Evolutionary conservation across 352 stramenopile genomes (phyloP).

Genomic region (Plasmopara halstedii): DNA sequence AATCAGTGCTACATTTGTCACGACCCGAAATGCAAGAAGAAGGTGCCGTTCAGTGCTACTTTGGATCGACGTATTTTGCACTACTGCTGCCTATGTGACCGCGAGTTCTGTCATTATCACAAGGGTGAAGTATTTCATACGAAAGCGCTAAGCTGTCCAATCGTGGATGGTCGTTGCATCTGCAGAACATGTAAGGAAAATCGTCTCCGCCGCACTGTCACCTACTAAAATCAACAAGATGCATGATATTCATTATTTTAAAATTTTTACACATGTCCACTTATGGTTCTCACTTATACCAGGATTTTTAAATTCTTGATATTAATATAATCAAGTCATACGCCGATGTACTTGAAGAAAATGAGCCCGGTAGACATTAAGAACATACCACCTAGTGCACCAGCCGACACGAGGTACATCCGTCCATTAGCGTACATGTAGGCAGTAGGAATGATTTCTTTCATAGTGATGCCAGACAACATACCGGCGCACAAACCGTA

Average conservation of each 20-base stretch:
- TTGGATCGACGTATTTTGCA: constrained; percentile 69
- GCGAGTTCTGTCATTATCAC: constrained; percentile 80
- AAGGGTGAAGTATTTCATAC: constrained; percentile 72
- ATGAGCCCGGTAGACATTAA: constrained; percentile 86
- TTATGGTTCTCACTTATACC: neutral
- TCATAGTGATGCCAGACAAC: constrained; percentile 89
- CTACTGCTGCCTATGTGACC: constrained; percentile 74
- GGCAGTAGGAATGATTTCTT: constrained; percentile 90
- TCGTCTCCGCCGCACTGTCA: constrained; percentile 44
- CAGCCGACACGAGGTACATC: constrained; percentile 77
- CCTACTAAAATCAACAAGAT: constrained; percentile 19
- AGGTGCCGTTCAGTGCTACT: constrained; percentile 51
- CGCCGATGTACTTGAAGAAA: constrained; percentile 75
- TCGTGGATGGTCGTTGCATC: constrained; percentile 69
- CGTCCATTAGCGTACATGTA: constrained; percentile 86
- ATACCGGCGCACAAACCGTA: constrained; percentile 93
- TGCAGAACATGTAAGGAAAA: constrained; percentile 65
- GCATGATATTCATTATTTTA: neutral
- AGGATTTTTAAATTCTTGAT: neutral
- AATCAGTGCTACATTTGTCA: constrained; percentile 75
- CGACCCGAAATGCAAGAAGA: constrained; percentile 55
- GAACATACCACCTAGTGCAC: constrained; percentile 76
- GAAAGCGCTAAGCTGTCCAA: constrained; percentile 69
- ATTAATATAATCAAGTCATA: constrained; percentile 14
- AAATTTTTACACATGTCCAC: too few species aligned